Evolutionary conservation across 2,329 filamentous ascomycete genomes (phyloP).

Genomic region (Mycosphaerella arachidis): DNA sequence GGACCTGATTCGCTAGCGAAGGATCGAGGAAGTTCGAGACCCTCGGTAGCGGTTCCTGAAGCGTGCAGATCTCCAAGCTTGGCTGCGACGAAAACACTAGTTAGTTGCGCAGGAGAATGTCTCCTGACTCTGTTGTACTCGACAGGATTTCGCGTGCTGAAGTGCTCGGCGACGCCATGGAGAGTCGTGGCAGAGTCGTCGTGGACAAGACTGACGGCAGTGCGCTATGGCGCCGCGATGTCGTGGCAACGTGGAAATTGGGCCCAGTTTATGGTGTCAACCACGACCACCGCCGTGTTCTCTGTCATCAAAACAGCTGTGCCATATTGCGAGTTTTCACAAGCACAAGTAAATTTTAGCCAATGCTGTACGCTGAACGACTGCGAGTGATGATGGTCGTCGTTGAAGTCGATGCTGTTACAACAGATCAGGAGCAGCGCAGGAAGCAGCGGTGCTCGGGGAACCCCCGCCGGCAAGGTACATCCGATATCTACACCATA

Average conservation of each 20-base stretch:
- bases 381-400: background rate
- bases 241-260: background rate
- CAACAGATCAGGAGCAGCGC: too few relatives aligned
- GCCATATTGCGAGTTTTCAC: background rate
- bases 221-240: background rate
- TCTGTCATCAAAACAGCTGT: background rate
- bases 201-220: background rate
- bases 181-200: background rate
- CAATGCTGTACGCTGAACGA: too few relatives aligned
- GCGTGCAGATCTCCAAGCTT: background rate
- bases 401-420: background rate
- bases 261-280: background rate
- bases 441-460: background rate
- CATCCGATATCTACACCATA: background rate
- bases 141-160: background rate
- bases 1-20: background rate
- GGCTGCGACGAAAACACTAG: background rate
- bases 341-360: too few relatives aligned
- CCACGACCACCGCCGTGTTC: background rate
- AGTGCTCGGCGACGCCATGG: background rate
- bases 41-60: background rate
- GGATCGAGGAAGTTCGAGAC: background rate
- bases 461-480: background rate
- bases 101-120: background rate
- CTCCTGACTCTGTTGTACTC: background rate